Conservation (phyloP, 2,329 filamentous ascomycete genomes). For the Fusarium palustre region DNA sequence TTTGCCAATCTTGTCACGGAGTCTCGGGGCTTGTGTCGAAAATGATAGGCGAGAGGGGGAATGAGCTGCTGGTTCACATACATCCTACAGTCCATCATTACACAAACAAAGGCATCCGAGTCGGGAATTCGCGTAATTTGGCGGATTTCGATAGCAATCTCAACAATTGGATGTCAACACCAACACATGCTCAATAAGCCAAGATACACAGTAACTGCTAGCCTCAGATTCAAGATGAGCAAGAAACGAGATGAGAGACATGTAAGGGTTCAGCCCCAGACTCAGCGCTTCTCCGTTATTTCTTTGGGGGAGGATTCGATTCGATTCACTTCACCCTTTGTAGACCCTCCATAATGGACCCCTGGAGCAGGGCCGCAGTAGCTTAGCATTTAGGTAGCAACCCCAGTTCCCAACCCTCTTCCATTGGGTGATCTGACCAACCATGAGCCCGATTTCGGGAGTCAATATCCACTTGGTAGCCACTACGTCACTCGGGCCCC, state of each 20-base stretch:
- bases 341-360: constrained; percentile 25
- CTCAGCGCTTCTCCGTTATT: constrained; percentile 18
- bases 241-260: constrained; percentile 17
- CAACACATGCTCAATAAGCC: constrained; percentile 14
- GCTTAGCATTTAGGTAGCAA: background rate
- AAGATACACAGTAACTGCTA: constrained; percentile 15
- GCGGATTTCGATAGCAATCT: background rate
- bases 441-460: constrained; percentile 32
- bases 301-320: constrained; percentile 10
- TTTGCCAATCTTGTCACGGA: constrained; percentile 8
- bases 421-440: constrained; percentile 24
- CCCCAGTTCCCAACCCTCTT: constrained; percentile 8
- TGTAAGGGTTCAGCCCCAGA: constrained; percentile 25
- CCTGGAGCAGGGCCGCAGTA: constrained; percentile 22
- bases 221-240: constrained; percentile 4
- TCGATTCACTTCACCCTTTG: background rate
- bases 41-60: constrained; percentile 2
- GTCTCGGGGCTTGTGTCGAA: background rate
- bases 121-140: constrained; percentile 20
- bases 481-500: constrained; percentile 42
- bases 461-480: constrained; percentile 20
- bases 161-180: constrained; percentile 20
- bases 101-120: constrained; percentile 8
- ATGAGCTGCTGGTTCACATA: background rate
- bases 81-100: background rate